Evolutionary conservation across 1,284 basidiomycete genomes (phyloP).

Genomic region (Apiotrichum gamsii): DNA sequence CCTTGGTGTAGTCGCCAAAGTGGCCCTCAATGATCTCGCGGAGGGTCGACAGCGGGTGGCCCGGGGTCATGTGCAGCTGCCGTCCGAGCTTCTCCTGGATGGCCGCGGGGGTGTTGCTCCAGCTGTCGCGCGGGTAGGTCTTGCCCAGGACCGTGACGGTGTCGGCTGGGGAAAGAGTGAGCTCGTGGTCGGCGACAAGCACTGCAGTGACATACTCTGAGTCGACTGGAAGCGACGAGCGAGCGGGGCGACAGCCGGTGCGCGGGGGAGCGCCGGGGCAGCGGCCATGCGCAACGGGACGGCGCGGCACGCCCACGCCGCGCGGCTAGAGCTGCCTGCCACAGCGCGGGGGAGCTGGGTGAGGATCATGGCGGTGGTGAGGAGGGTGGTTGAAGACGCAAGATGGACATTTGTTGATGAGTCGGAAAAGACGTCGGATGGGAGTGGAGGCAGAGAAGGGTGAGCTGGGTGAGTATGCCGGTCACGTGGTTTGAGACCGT

Average conservation of each 20-base stretch:
- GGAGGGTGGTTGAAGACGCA: too few relatives aligned
- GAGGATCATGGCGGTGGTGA: constrained; percentile 6
- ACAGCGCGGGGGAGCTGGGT: constrained; percentile 10
- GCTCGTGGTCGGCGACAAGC: neutral
- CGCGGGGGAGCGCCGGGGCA: neutral
- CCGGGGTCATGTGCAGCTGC: constrained; percentile 65
- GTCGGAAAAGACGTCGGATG: too few relatives aligned
- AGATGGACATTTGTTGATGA: neutral
- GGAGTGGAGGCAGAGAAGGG: too few relatives aligned
- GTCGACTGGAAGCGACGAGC: neutral
- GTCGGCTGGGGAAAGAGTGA: constrained; percentile 1
- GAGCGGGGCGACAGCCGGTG: neutral
- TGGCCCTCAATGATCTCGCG: constrained; percentile 78
- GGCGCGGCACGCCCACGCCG: neutral
- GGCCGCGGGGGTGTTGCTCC: constrained; percentile 78
- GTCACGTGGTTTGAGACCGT: too few relatives aligned
- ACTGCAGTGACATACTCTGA: neutral
- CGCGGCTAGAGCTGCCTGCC: neutral
- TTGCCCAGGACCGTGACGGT: constrained; percentile 31
- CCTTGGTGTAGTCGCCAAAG: constrained; percentile 51
- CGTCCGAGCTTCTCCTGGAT: constrained; percentile 70
- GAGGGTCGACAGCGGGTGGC: constrained; percentile 82
- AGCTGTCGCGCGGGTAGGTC: constrained; percentile 62
- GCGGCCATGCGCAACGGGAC: neutral
- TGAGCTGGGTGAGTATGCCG: too few relatives aligned